A percentile compares a stretch with the other conserved stretches of the same genome.
phyloP scores from a whole-genome alignment of 163 green algal genomes.

The Chlorella variabilis region DNA sequence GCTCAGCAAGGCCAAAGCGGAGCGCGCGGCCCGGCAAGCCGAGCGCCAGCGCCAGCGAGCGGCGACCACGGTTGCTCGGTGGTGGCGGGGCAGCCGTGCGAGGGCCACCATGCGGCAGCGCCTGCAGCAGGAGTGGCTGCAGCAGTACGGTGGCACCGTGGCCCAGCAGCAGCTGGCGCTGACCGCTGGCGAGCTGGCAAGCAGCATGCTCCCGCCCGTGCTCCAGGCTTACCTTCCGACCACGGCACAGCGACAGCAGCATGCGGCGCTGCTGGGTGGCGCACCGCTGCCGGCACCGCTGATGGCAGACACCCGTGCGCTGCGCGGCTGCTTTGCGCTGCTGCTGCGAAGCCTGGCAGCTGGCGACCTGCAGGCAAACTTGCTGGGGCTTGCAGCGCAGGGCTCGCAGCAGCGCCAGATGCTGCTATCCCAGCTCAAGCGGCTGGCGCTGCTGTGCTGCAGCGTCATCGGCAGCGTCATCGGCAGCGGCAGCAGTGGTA shows the following conservation, averaged over 20 bases:
- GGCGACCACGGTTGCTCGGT: neutral
- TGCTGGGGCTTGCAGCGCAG: constrained; percentile 6
- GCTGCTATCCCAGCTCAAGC: constrained; percentile 7
- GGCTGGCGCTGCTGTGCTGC: constrained; percentile 32
- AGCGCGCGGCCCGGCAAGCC: constrained; percentile 15
- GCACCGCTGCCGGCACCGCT: neutral
- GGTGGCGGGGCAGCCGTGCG: neutral
- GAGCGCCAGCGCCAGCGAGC: constrained; percentile 28
- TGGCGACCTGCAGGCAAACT: neutral
- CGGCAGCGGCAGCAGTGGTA: neutral
- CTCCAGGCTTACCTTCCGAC: constrained; percentile 16
- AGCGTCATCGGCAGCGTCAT: neutral
- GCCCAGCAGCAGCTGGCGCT: constrained; percentile 11
- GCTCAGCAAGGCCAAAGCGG: constrained; percentile 38
- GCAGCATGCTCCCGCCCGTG: constrained; percentile 18
- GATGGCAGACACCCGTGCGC: neutral
- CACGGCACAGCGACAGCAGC: neutral
- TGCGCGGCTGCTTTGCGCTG: constrained; percentile 39
- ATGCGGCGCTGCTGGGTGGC: neutral
- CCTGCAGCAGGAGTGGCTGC: constrained; percentile 25
- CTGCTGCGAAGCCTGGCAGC: constrained; percentile 37
- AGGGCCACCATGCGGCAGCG: neutral
- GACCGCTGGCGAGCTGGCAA: neutral
- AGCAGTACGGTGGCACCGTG: neutral
- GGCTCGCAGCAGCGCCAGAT: neutral